These are phyloP conservation scores for Dillenia suffruticosa DNA, from an alignment of 164 flowering plant genomes.

Conservation along the genomic window DNA sequence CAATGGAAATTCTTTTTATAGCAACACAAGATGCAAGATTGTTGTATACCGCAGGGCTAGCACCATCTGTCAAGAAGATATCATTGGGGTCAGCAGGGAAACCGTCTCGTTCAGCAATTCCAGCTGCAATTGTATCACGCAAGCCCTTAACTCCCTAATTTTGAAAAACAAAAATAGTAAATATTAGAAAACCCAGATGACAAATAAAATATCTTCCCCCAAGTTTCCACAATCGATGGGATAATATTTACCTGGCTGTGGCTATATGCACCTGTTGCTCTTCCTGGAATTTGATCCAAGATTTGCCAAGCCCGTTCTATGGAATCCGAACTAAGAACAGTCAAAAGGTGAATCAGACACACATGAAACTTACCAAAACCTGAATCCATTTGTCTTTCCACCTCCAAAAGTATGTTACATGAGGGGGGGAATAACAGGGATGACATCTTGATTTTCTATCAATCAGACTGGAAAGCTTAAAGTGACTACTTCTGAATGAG, in stretches of 20 bases:
- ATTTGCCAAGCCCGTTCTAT: conserved; percentile 87
- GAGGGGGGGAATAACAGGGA: no score
- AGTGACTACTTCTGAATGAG: no score
- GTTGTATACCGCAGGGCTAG: conserved; percentile 85
- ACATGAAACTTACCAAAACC: no score
- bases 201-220: not conserved
- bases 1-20: no score
- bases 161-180: not conserved
- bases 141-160: conserved; percentile 87
- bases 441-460: no score
- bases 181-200: not conserved
- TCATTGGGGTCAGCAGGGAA: conserved; percentile 89
- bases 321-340: conserved; percentile 69
- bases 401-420: no score
- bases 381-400: no score
- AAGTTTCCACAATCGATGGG: no score
- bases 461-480: no score
- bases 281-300: conserved; percentile 91
- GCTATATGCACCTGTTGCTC: conserved; percentile 98
- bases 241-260: conserved; percentile 77
- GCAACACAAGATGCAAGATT: not conserved
- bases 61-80: conserved; percentile 97
- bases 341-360: not conserved
- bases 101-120: conserved; percentile 95
- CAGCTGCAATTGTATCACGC: conserved; percentile 92